Evolutionary conservation across 2,329 filamentous ascomycete species (phyloP).

Genomic region (Sarocladiaceae sp.): DNA sequence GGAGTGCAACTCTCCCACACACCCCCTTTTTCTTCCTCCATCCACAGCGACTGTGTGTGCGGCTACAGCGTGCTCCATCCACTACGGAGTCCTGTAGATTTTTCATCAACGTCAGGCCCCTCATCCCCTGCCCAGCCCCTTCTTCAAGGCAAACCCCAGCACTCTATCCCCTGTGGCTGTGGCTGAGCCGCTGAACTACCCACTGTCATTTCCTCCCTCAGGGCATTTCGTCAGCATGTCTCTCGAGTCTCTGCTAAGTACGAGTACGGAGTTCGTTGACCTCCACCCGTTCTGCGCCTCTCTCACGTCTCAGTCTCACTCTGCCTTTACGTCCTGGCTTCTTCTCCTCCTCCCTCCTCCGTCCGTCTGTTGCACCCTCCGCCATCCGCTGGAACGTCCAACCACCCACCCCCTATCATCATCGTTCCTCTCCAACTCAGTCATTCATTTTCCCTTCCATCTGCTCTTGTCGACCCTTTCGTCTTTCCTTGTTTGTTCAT

Average conservation of each 20-base stretch:
- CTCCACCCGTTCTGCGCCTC: slow-evolving; percentile 8
- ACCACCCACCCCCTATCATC: slow-evolving; percentile 8
- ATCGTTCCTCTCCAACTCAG: slow-evolving; percentile 6
- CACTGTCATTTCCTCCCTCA: neutral
- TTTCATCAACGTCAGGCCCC: no score
- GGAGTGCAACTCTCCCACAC: no score
- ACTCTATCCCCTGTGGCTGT: neutral
- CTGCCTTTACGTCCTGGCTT: neutral
- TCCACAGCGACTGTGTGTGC: no score
- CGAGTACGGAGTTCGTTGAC: neutral
- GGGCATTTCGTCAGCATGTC: no score
- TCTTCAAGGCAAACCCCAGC: neutral
- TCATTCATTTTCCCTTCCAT: slow-evolving; percentile 3
- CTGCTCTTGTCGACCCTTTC: neutral
- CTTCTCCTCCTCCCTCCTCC: slow-evolving; percentile 7
- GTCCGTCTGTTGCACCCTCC: slow-evolving; percentile 1
- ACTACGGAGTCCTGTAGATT: no score
- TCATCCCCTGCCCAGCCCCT: no score
- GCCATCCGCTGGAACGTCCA: slow-evolving; percentile 9
- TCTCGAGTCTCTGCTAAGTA: no score
- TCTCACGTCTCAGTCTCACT: neutral
- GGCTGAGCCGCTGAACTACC: neutral
- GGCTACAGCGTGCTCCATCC: neutral
- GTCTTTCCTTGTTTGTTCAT: neutral
- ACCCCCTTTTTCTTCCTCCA: no score